Evolutionary conservation across 768 basidiomycete species (phyloP), one percentile per base, ranked within the genome.

Genomic region (Hebeloma cylindrosporum): DNA sequence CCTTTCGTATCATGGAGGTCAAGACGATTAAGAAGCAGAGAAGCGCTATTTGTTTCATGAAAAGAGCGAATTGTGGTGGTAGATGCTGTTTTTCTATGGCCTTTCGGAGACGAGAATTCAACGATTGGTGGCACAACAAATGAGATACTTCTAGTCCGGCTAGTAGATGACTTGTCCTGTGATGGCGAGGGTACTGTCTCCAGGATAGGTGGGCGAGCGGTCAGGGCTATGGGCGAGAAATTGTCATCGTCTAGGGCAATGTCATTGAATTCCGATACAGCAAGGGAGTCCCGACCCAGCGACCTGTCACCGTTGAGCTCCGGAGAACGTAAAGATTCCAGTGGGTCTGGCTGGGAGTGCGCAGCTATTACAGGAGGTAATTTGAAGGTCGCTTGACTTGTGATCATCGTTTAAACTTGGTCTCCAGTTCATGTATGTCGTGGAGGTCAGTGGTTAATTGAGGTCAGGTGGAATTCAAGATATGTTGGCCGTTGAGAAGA

Each of bases 81-180:
- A 8, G 86, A 88, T 7, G 68, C 74, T 1, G 85, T 79, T 60
- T 77, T 84, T 63, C 80, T 82, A 64, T 86, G 85, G 5, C 67
- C 63, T 52, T 45, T 67, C 44, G 53, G 52, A 48, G 47, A 58
- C 56, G 39, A 43, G 8, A 45, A 26, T 11, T 38, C 30, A 28
- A 28, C 33, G 21, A 27, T 21, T 18, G 38, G 45, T 17, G 28
- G 40, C 32, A 29, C 43, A 25, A n/a, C n/a, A 21, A 52, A 50
- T 7, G 43, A 51, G 28, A 44, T 42, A 37, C 45, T 54, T 22
- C 30, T 46, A 7, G 52, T 52, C 30, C 52, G 46, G 35, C 36
- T 50, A 16, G 36, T 22, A 11, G n/a, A n/a, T n/a, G 28, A 25
- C 17, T 25, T 38, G 18, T 47, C 28, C 22, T 27, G 23, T 43